Percentiles rank a stretch among this genome's conserved stretches.
Evolutionary conservation across 805 yeast species (phyloP).

Genomic region (Kazachstania taianensis): DNA sequence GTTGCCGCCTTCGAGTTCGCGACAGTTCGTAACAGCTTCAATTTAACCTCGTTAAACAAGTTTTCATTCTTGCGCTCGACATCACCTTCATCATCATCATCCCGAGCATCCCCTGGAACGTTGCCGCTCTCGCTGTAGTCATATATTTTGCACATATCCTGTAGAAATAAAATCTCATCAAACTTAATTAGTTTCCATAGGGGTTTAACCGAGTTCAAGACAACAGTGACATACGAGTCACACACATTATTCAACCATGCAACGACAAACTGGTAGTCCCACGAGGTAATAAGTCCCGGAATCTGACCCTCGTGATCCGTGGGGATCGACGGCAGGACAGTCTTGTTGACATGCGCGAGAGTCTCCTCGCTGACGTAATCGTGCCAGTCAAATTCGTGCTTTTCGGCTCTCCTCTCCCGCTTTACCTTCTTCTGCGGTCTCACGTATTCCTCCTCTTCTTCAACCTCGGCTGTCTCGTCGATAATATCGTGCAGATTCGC

Average conservation of each 20-base stretch:
- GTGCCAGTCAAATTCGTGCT: conserved; percentile 14
- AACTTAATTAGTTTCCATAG: conserved; percentile 24
- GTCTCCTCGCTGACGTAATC: conserved; percentile 18
- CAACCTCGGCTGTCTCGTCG: neutral
- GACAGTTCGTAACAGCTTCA: conserved; percentile 17
- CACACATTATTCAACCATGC: conserved; percentile 28
- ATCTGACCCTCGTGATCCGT: conserved; percentile 4
- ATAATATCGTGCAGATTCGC: no score
- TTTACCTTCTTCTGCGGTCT: conserved; percentile 1
- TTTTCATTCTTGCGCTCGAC: conserved; percentile 5
- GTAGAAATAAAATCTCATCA: conserved; percentile 23
- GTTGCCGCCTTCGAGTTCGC: conserved; percentile 14
- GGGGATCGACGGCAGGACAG: conserved; percentile 3
- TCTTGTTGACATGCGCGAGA: conserved; percentile 15
- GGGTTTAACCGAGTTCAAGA: conserved; percentile 9
- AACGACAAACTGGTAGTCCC: conserved; percentile 27
- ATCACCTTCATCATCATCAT: conserved; percentile 1
- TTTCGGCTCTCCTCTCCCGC: neutral
- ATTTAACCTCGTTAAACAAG: conserved; percentile 13
- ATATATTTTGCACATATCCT: conserved; percentile 12
- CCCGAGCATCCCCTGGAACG: no score
- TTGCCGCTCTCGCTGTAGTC: neutral
- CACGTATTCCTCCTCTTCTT: neutral
- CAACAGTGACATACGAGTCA: conserved; percentile 17
- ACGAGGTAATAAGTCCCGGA: conserved; percentile 11